phyloP scores from a whole-genome alignment of 176 grass and related monocot species.

The Oropetium thomaeum region DNA sequence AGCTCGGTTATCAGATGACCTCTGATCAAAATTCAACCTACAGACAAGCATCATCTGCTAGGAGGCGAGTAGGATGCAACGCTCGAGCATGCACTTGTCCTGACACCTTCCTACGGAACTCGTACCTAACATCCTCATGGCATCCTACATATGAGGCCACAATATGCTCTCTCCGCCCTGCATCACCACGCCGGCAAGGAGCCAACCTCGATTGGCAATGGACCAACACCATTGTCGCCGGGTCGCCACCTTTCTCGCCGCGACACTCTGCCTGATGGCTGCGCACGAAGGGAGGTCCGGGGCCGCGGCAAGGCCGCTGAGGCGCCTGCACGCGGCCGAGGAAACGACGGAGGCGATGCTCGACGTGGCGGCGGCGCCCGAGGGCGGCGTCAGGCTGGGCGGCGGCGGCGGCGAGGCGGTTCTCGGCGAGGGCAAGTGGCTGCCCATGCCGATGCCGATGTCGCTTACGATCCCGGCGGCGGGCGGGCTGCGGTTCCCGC shows the following conservation, averaged over 20 bases:
- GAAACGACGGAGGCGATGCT: not conserved
- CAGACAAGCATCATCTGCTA: not conserved
- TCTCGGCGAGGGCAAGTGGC: conserved; percentile 32
- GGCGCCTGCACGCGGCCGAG: not conserved
- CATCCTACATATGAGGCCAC: not conserved
- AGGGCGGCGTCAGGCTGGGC: not conserved
- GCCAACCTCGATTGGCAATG: not conserved
- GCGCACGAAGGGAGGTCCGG: not conserved
- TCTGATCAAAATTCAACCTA: conserved; percentile 3
- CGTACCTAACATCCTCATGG: conserved; percentile 27
- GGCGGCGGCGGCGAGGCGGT: not conserved
- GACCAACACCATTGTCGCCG: not conserved
- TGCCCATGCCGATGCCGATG: conserved; percentile 39
- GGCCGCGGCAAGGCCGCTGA: conserved; percentile 9
- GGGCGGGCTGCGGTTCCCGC: conserved; percentile 35
- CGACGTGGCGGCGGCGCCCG: conserved; percentile 18
- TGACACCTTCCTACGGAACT: not conserved
- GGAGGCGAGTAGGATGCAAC: conserved; percentile 17
- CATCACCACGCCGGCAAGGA: not conserved
- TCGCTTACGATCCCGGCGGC: conserved; percentile 19
- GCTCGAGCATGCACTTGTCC: conserved; percentile 2
- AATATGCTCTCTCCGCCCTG: not conserved
- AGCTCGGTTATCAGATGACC: not conserved
- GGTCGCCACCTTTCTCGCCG: not conserved
- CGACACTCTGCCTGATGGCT: conserved; percentile 9